Conservation (phyloP, 2,329 filamentous ascomycete species). For the Coniella vitis region DNA sequence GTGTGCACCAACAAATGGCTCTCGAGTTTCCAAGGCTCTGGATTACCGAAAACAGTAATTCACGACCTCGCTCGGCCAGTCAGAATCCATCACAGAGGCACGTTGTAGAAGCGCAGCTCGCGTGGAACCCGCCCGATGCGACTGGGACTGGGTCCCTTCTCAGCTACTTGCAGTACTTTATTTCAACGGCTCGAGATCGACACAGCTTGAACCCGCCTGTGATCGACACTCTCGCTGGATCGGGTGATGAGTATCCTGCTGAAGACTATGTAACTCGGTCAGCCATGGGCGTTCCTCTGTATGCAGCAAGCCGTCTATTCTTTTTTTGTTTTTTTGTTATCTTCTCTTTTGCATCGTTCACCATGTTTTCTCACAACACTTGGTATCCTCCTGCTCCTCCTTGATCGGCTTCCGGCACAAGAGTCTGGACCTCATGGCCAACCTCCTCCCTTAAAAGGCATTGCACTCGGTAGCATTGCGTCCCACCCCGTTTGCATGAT, state of each 20-base stretch:
- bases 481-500: background rate
- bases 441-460: background rate
- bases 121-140: background rate
- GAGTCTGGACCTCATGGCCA: background rate
- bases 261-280: too few species aligned
- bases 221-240: too few species aligned
- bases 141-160: too few species aligned
- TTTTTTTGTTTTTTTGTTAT: too few species aligned
- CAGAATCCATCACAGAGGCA: constrained; percentile 1
- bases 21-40: background rate
- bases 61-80: background rate
- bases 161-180: too few species aligned
- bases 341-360: too few species aligned
- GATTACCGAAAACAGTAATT: background rate
- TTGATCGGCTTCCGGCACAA: background rate
- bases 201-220: too few species aligned
- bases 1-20: background rate
- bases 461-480: background rate
- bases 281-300: too few species aligned
- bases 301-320: too few species aligned
- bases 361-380: background rate
- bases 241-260: too few species aligned
- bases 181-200: too few species aligned
- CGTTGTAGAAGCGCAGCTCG: background rate
- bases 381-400: background rate